Conservation (phyloP, 768 basidiomycete species). For the Collybia mongolica region DNA sequence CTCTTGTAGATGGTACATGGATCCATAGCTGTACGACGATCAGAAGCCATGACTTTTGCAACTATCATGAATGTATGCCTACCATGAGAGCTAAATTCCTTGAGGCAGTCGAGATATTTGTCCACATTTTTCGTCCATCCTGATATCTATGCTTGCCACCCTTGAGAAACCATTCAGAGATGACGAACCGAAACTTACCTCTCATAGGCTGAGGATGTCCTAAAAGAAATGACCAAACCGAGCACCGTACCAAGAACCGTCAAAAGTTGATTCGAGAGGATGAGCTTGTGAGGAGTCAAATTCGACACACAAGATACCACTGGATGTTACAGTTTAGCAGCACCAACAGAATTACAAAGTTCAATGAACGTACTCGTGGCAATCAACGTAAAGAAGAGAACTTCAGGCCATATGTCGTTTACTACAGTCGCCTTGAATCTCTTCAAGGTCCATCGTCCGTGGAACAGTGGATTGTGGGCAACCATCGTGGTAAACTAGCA, state of each 20-base stretch:
- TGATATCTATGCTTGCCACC: conserved; percentile 42
- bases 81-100: conserved; percentile 61
- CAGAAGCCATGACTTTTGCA: background rate
- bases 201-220: conserved; percentile 72
- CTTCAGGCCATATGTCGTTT: conserved; percentile 67
- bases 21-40: conserved; percentile 46
- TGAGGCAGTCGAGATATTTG: conserved; percentile 53
- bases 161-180: too few species aligned
- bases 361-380: conserved; percentile 43
- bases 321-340: conserved; percentile 17
- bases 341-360: background rate
- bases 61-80: conserved; percentile 15
- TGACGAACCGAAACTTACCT: conserved; percentile 33
- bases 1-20: conserved; percentile 47
- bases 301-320: conserved; percentile 59
- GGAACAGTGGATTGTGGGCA: conserved; percentile 44
- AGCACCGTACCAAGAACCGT: conserved; percentile 75
- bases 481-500: conserved; percentile 28
- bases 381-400: conserved; percentile 58
- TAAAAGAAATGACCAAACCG: conserved; percentile 70
- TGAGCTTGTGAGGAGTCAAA: conserved; percentile 45
- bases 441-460: conserved; percentile 44
- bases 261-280: conserved; percentile 52
- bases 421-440: conserved; percentile 59
- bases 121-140: conserved; percentile 74